A percentile compares a stretch with the other conserved stretches of the same genome.
Conservation (phyloP, 163 green algal genomes). For the Scenedesmus sp. region DNA sequence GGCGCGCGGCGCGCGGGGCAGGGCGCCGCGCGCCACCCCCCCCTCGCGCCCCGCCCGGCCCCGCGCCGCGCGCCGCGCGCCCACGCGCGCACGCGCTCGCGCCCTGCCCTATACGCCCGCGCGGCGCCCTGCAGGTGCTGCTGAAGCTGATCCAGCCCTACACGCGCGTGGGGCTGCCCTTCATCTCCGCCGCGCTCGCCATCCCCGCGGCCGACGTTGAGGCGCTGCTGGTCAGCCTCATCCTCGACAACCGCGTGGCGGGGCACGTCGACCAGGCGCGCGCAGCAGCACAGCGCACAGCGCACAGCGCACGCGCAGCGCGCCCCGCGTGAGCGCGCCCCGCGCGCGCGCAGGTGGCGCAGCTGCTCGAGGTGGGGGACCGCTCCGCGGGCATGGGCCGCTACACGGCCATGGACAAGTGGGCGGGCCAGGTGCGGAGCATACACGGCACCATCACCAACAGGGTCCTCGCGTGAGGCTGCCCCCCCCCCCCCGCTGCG, state of each 20-base stretch:
- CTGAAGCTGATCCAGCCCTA: slow-evolving; percentile 85
- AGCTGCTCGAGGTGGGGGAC: slow-evolving; percentile 83
- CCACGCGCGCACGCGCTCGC: neutral
- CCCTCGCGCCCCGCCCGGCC: too few species aligned
- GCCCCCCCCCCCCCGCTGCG: too few species aligned
- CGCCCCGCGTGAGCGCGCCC: neutral
- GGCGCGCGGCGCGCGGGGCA: neutral
- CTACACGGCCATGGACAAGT: slow-evolving; percentile 88
- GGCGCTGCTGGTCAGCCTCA: slow-evolving; percentile 92
- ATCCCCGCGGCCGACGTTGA: slow-evolving; percentile 92
- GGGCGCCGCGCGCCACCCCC: neutral
- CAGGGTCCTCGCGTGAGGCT: slow-evolving; percentile 82
- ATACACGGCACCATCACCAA: slow-evolving; percentile 79
- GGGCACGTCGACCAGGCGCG: slow-evolving; percentile 95
- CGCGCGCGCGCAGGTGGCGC: slow-evolving; percentile 61
- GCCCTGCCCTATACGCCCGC: too few species aligned
- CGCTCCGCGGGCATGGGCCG: slow-evolving; percentile 59
- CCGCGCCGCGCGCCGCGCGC: too few species aligned
- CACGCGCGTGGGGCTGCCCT: slow-evolving; percentile 90
- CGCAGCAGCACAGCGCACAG: neutral
- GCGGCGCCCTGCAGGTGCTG: slow-evolving; percentile 73
- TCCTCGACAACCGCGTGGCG: slow-evolving; percentile 89
- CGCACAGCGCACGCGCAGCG: neutral
- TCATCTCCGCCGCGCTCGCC: slow-evolving; percentile 88
- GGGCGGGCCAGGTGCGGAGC: slow-evolving; percentile 75